Base-by-base conservation (phyloP, 441 rosid genomes). In the Gossypium gossypioides region DNA sequence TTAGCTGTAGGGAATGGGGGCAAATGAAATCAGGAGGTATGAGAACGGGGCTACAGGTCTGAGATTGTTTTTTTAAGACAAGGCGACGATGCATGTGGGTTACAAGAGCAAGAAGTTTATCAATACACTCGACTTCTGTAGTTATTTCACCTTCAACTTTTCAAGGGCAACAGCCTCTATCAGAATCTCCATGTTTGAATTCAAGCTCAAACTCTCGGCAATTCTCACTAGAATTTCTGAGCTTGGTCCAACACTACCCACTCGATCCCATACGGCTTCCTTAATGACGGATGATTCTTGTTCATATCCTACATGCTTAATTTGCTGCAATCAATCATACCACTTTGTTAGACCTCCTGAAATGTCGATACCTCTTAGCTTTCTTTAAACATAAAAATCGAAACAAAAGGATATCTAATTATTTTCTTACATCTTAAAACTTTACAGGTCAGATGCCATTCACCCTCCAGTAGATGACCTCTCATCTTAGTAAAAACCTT, bases 171-270 rank as follows among this genome's bases (percentile, higher is more conserved):
- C 32, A 27, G 32, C 32, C 32, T 27, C 32, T 60, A 89, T 92
- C 21, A 94, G 87, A 83, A 94, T 81, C 54, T 92, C 97, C 66
- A 87, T 87, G 87, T 94, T 92, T 51, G 97, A 88, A 81, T 79
- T 90, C 79, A 94, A 83, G 84, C 88, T 80, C 77, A 88, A 64
- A 78, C 79, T 74, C 76, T 85, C 91, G 0, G 87, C 89, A 81
- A 90, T 81, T 87, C 85, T 89, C 44, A 85, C 77, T 40, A 90
- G 79, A 78, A 80, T 78, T 63, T 92, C 32, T 3, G 32, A 27
- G 32, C 32, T 27, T 27, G 32, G 32, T 27, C 6, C 32, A 27
- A 27, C 32, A 71, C 82, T 81, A 52, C 83, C 84, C 29, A 21
- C 82, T 83, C 87, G 91, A 78, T 82, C 91, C 78, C 74, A 78